Conservation (phyloP, 116 monocot genomes). For the Phalaenopsis hybrid region DNA sequence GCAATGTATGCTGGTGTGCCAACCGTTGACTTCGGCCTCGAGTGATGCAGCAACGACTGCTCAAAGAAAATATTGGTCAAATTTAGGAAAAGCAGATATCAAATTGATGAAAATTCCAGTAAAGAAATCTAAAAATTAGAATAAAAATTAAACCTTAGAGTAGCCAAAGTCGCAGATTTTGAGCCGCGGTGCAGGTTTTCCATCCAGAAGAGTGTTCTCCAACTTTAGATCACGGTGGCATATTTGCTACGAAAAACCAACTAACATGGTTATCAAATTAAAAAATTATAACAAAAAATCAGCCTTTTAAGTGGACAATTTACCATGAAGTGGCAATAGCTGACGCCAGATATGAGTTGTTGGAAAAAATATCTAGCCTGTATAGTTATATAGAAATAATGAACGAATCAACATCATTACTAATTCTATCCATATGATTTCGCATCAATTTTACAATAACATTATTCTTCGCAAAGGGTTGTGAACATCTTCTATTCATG, state of each 20-base stretch:
- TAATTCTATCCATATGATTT: too few relatives aligned
- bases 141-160: conserved; percentile 50
- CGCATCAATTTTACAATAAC: too few relatives aligned
- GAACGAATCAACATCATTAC: neutral
- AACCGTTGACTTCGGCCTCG: conserved; percentile 49
- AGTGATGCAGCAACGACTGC: conserved; percentile 55
- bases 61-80: neutral
- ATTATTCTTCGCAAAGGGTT: too few relatives aligned
- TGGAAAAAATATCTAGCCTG: conserved; percentile 80
- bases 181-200: conserved; percentile 66
- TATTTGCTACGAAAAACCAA: conserved; percentile 45
- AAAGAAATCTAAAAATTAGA: neutral
- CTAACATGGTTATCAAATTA: neutral
- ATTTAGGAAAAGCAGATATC: neutral
- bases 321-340: conserved; percentile 74
- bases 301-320: neutral
- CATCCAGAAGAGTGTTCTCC: conserved; percentile 82
- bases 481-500: too few relatives aligned
- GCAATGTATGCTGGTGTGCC: conserved; percentile 92
- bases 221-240: conserved; percentile 84
- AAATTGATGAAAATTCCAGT: neutral
- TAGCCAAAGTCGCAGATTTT: conserved; percentile 90
- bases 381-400: neutral
- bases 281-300: neutral
- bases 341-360: conserved; percentile 71